Evolutionary conservation across 2,329 filamentous ascomycete species (phyloP).

Genomic region (Chaetomiaceae sp.): DNA sequence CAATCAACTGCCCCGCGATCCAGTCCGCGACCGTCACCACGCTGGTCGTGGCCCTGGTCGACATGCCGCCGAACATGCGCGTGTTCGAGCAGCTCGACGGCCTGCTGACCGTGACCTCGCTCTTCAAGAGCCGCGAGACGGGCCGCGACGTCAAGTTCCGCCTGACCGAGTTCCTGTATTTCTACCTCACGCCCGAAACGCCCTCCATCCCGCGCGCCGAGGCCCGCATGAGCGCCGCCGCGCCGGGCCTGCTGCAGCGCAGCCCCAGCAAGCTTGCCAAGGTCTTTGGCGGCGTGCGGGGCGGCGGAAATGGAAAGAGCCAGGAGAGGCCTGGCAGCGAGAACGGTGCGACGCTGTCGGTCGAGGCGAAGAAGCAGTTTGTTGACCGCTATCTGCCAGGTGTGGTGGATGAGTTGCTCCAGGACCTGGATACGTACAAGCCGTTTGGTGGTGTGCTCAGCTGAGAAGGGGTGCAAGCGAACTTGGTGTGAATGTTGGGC

Average conservation of each 20-base stretch:
- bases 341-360: slow-evolving; percentile 20
- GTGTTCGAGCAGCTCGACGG: slow-evolving; percentile 91
- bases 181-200: slow-evolving; percentile 94
- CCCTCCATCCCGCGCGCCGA: slow-evolving; percentile 49
- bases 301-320: slow-evolving; percentile 12
- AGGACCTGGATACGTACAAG: slow-evolving; percentile 56
- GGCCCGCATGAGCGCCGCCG: slow-evolving; percentile 31
- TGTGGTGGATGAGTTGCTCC: slow-evolving; percentile 24
- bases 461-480: slow-evolving; percentile 23
- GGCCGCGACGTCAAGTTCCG: slow-evolving; percentile 87
- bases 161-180: slow-evolving; percentile 95
- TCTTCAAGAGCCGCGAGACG: slow-evolving; percentile 86
- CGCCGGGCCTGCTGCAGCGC: slow-evolving; percentile 53
- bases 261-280: slow-evolving; percentile 63
- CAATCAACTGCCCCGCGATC: slow-evolving; percentile 83
- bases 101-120: slow-evolving; percentile 79
- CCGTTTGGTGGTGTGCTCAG: slow-evolving; percentile 61
- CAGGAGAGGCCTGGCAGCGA: slow-evolving; percentile 22
- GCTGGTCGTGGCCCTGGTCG: slow-evolving; percentile 81
- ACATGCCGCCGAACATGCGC: slow-evolving; percentile 79
- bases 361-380: slow-evolving; percentile 23
- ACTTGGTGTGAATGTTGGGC: no score
- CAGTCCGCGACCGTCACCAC: slow-evolving; percentile 86
- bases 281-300: slow-evolving; percentile 42
- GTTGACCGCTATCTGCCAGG: slow-evolving; percentile 24